phyloP scores from a whole-genome alignment of 371 early-diverging fungal species.

The Circinella minor region DNA sequence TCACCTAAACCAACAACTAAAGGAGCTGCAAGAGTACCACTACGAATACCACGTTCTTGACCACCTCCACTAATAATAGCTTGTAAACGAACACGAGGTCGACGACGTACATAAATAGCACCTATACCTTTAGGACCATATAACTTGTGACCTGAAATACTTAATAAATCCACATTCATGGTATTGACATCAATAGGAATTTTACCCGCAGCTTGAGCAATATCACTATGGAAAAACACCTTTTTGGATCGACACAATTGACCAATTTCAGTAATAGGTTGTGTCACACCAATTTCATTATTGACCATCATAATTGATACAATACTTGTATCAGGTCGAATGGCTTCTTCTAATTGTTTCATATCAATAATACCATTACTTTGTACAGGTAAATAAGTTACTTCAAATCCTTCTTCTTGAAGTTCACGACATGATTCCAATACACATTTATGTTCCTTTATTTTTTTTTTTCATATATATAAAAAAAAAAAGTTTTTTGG shows the following conservation, averaged over 20 bases:
- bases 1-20: slow-evolving; percentile 97
- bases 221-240: slow-evolving; percentile 98
- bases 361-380: slow-evolving; percentile 86
- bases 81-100: slow-evolving; percentile 95
- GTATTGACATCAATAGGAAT: slow-evolving; percentile 95
- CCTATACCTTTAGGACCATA: slow-evolving; percentile 99
- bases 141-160: slow-evolving; percentile 98
- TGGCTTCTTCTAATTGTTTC: slow-evolving; percentile 82
- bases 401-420: slow-evolving; percentile 97
- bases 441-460: slow-evolving; percentile 98
- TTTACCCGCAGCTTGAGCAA: slow-evolving; percentile 99
- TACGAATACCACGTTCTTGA: slow-evolving; percentile 98
- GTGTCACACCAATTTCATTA: slow-evolving; percentile 99
- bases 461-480: not conserved
- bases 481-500: not conserved
- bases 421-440: slow-evolving; percentile 98
- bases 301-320: slow-evolving; percentile 99
- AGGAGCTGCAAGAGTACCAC: slow-evolving; percentile 98
- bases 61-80: slow-evolving; percentile 98
- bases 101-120: slow-evolving; percentile 95
- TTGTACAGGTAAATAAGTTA: slow-evolving; percentile 97
- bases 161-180: slow-evolving; percentile 97
- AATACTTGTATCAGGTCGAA: slow-evolving; percentile 92
- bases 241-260: slow-evolving; percentile 85
- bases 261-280: slow-evolving; percentile 97